Evolutionary conservation across 495 filamentous ascomycete genomes (phyloP).

Genomic region (Halenospora varia): DNA sequence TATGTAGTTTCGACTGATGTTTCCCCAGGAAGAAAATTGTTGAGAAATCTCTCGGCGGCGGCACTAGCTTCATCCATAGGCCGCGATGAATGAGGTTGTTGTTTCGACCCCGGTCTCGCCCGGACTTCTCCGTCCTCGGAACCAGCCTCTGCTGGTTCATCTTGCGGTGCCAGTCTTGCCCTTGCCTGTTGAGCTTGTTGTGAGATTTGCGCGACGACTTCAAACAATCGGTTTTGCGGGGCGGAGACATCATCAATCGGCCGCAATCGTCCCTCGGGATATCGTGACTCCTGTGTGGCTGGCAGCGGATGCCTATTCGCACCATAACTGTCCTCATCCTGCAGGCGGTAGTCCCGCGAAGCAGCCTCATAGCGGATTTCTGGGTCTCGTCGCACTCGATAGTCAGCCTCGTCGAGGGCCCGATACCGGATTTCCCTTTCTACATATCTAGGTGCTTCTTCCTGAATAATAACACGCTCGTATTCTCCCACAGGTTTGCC

Average conservation of each 20-base stretch:
- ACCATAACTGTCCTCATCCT: slow-evolving; percentile 7
- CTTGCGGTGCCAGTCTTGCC: slow-evolving; percentile 15
- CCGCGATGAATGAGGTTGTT: not conserved
- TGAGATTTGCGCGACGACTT: slow-evolving; percentile 21
- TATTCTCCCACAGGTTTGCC: slow-evolving; percentile 1
- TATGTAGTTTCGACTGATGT: not conserved
- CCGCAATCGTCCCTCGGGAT: not conserved
- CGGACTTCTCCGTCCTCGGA: slow-evolving; percentile 29
- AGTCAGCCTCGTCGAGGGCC: slow-evolving; percentile 12
- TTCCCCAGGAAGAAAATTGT: slow-evolving; percentile 32
- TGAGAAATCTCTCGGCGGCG: slow-evolving; percentile 40
- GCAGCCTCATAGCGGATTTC: not conserved
- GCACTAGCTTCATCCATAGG: slow-evolving; percentile 22
- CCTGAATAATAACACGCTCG: slow-evolving; percentile 11
- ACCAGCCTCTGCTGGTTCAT: slow-evolving; percentile 16
- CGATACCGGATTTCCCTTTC: slow-evolving; percentile 11
- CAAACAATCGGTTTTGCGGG: slow-evolving; percentile 17
- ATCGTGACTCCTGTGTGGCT: no score
- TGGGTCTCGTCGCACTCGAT: slow-evolving; percentile 10
- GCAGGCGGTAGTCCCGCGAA: slow-evolving; percentile 7
- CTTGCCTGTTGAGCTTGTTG: slow-evolving; percentile 19
- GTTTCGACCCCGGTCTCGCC: slow-evolving; percentile 13
- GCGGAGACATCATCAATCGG: slow-evolving; percentile 5
- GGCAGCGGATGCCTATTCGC: slow-evolving; percentile 2
- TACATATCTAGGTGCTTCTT: slow-evolving; percentile 15